These are phyloP conservation scores for Gelatoporia subvermispora DNA, from an alignment of 768 basidiomycete genomes.

Conservation along the genomic window DNA sequence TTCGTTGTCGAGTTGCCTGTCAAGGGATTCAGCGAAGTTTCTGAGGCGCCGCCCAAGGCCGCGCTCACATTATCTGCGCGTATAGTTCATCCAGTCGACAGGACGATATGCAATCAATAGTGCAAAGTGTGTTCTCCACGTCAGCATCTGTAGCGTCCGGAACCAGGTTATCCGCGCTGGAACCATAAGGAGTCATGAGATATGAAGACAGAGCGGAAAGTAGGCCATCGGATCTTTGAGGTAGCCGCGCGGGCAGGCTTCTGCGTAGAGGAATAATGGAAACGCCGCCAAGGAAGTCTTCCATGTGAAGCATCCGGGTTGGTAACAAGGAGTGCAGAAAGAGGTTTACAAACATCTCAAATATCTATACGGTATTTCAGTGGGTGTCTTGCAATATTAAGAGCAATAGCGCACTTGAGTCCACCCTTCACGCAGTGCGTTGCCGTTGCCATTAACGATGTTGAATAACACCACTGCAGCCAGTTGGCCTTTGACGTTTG, in stretches of 20 bases:
- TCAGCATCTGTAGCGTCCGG: conserved; percentile 89
- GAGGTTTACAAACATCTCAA: conserved; percentile 97
- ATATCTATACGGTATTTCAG: conserved; percentile 52
- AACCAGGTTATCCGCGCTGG: conserved; percentile 68
- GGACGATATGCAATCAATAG: conserved; percentile 91
- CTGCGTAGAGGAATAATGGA: conserved; percentile 89
- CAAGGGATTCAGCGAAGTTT: background rate
- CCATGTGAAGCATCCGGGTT: conserved; percentile 89
- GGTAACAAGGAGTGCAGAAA: conserved; percentile 93
- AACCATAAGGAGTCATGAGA: conserved; percentile 88
- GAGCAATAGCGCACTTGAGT: conserved; percentile 53
- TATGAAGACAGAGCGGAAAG: conserved; percentile 93
- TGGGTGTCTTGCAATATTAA: no score
- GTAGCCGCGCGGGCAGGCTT: conserved; percentile 55
- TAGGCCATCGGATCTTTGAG: conserved; percentile 77
- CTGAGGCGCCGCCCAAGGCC: conserved; percentile 1
- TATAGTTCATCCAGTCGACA: conserved; percentile 95
- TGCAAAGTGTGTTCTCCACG: conserved; percentile 89
- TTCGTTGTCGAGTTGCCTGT: conserved; percentile 72
- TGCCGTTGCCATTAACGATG: conserved; percentile 94
- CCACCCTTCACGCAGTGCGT: conserved; percentile 94
- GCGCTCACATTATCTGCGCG: conserved; percentile 80
- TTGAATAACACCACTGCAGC: conserved; percentile 97
- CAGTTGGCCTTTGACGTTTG: conserved; percentile 90
- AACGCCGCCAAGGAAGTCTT: conserved; percentile 94